Conservation (phyloP, 176 grass and related monocot species). For the Paspalum notatum region DNA sequence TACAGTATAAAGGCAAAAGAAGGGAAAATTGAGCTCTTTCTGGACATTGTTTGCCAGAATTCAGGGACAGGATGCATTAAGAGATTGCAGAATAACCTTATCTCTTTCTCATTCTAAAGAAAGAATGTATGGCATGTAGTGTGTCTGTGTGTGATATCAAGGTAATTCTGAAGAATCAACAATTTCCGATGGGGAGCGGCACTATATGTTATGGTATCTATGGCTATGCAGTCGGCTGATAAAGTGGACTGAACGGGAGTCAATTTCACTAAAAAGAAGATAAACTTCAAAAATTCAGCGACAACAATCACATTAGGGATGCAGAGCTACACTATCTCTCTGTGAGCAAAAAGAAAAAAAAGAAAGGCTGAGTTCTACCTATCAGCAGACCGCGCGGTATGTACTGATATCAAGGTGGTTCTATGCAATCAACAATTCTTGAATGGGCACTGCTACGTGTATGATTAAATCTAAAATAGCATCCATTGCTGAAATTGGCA, state of each 20-base stretch:
- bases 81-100: background rate
- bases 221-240: no score
- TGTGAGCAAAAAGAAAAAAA: background rate
- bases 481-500: background rate
- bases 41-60: conserved; percentile 26
- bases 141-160: background rate
- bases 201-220: no score
- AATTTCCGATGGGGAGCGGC: background rate
- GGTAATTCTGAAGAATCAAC: conserved; percentile 6
- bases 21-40: background rate
- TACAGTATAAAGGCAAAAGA: background rate
- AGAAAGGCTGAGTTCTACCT: no score
- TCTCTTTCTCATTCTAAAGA: background rate
- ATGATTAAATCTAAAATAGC: background rate
- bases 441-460: background rate
- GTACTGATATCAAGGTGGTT: background rate
- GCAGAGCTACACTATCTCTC: background rate
- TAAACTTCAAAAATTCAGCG: conserved; percentile 1
- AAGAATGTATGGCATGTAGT: background rate
- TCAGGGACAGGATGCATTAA: conserved; percentile 4
- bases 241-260: no score
- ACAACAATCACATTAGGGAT: conserved; percentile 6
- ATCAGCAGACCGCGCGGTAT: background rate
- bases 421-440: conserved; percentile 3
- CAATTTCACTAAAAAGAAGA: background rate